phyloP scores from a whole-genome alignment of 768 basidiomycete species.

The Cystofilobasidium ferigula region DNA sequence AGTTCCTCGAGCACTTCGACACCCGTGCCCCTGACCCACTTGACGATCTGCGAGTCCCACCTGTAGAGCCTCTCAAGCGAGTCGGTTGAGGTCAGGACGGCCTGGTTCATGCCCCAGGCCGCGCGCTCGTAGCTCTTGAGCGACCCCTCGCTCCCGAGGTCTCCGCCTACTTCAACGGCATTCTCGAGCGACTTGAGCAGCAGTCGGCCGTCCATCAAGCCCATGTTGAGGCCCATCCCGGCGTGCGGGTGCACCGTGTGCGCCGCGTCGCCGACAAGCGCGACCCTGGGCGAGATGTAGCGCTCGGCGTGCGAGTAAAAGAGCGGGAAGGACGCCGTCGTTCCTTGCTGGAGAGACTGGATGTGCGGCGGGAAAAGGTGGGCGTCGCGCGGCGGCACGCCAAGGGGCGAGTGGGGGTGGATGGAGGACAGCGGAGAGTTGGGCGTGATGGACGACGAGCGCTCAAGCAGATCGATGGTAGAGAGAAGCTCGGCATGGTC shows the following conservation, averaged over 20 bases:
- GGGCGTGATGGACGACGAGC: conserved; percentile 53
- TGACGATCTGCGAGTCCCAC: conserved; percentile 54
- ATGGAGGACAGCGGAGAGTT: conserved; percentile 55
- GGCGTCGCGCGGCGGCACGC: conserved; percentile 40
- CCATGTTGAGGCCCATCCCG: conserved; percentile 90
- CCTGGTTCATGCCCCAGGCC: conserved; percentile 78
- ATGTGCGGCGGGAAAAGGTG: conserved; percentile 65
- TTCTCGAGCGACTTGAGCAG: conserved; percentile 56
- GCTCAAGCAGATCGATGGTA: conserved; percentile 45
- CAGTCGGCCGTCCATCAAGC: conserved; percentile 71
- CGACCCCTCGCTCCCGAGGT: conserved; percentile 55
- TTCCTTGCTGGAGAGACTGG: conserved; percentile 54
- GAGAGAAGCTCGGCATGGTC: conserved; percentile 10
- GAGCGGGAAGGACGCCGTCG: conserved; percentile 81
- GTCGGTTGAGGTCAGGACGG: conserved; percentile 69
- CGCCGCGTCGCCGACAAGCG: conserved; percentile 88
- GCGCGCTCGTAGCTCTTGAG: conserved; percentile 52
- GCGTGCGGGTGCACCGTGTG: conserved; percentile 91
- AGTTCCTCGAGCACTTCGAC: conserved; percentile 86
- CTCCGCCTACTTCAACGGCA: conserved; percentile 55
- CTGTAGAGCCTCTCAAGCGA: conserved; percentile 82
- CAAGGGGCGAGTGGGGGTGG: conserved; percentile 41
- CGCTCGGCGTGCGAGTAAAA: conserved; percentile 72
- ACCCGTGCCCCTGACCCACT: conserved; percentile 78
- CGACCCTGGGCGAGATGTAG: conserved; percentile 67